Percentiles rank a stretch among this genome's conserved stretches.
Conservation (phyloP, 2,329 filamentous ascomycete species). For the Lachnellula hyalina region DNA sequence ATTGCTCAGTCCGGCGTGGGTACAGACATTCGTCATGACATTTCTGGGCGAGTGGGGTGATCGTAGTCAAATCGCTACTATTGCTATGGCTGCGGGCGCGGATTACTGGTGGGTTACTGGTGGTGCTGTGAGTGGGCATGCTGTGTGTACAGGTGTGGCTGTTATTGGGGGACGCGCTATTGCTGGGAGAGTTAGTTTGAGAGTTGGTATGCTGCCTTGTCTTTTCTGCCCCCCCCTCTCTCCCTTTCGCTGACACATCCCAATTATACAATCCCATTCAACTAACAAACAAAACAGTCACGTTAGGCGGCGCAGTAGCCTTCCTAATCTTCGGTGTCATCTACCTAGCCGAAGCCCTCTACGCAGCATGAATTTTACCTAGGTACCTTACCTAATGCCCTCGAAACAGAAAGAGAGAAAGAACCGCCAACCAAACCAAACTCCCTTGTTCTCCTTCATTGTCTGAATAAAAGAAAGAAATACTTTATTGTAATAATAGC, state of each 20-base stretch:
- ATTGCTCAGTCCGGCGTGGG: slow-evolving; percentile 91
- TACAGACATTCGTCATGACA: slow-evolving; percentile 98
- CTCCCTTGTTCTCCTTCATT: no score
- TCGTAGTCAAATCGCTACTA: slow-evolving; percentile 93
- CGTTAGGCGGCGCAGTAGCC: slow-evolving; percentile 81
- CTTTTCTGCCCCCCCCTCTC: not conserved
- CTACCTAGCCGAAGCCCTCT: slow-evolving; percentile 78
- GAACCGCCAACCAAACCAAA: no score
- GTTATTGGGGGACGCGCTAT: slow-evolving; percentile 90
- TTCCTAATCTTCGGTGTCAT: slow-evolving; percentile 91
- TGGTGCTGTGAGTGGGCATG: slow-evolving; percentile 81
- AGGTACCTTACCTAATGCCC: no score
- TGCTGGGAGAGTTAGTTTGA: slow-evolving; percentile 88
- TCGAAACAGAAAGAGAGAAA: no score
- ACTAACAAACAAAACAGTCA: slow-evolving; percentile 55
- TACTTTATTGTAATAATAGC: no score
- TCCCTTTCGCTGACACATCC: not conserved
- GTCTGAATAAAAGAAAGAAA: no score
- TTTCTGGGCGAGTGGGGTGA: slow-evolving; percentile 99
- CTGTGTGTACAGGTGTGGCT: slow-evolving; percentile 82
- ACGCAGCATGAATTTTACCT: slow-evolving; percentile 24
- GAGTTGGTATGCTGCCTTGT: slow-evolving; percentile 71
- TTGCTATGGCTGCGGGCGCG: slow-evolving; percentile 96
- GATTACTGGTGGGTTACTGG: slow-evolving; percentile 99
- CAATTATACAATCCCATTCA: slow-evolving; percentile 2